Conservation (phyloP, 331 rosid genomes). For the Stylosanthes scabra region DNA sequence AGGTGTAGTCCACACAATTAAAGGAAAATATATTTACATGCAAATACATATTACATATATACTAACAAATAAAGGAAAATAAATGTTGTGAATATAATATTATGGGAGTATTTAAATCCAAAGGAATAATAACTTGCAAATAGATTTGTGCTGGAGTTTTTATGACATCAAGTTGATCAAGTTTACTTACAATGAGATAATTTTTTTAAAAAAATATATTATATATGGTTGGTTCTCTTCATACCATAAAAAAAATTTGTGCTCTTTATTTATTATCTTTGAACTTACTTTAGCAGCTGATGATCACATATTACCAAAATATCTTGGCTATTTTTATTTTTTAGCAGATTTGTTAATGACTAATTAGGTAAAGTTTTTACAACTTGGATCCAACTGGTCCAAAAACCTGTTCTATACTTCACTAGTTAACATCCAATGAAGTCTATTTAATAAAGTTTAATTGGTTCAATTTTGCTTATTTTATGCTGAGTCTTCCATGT, state of each 20-base stretch:
- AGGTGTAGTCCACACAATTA: constrained; percentile 21
- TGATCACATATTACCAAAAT: not conserved
- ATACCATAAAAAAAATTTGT: not conserved
- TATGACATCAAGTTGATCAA: not conserved
- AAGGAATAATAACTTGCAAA: not conserved
- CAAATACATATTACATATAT: too few relatives aligned
- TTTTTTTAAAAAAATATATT: not conserved
- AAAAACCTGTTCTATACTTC: constrained; percentile 18
- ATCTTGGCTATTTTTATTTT: constrained; percentile 6
- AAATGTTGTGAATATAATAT: not conserved
- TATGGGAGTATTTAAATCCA: not conserved
- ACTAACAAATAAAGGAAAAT: not conserved
- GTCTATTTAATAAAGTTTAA: not conserved
- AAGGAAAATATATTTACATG: too few relatives aligned
- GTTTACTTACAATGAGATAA: not conserved
- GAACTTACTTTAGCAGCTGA: too few relatives aligned
- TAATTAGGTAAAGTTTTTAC: not conserved
- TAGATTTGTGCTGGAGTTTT: not conserved
- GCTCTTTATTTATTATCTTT: not conserved
- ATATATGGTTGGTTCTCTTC: not conserved
- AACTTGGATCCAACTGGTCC: constrained; percentile 20
- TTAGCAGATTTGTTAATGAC: not conserved
- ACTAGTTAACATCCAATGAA: constrained; percentile 5
- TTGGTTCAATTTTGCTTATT: constrained; percentile 8
- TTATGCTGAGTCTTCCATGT: not conserved